Conservation (phyloP, 2,329 filamentous ascomycete species). For the Stemphylium vesicarium region DNA sequence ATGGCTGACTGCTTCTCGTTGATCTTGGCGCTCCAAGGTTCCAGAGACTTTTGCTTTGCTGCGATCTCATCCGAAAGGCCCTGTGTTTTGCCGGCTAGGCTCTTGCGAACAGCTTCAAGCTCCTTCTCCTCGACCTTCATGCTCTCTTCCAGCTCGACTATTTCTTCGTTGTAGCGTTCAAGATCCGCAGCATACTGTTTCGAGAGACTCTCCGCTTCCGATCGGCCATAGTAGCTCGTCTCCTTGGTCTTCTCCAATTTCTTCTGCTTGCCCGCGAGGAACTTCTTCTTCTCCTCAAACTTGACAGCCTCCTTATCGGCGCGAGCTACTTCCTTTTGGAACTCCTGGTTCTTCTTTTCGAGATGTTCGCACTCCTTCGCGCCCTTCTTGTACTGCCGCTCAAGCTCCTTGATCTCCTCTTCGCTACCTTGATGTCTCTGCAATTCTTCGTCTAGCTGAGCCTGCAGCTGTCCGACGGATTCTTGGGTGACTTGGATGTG, state of each 20-base stretch:
- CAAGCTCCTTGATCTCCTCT: constrained; percentile 85
- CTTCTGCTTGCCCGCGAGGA: constrained; percentile 86
- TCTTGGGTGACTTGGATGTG: constrained; percentile 89
- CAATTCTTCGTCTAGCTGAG: constrained; percentile 82
- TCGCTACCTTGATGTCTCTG: constrained; percentile 91
- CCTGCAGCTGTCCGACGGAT: constrained; percentile 87
- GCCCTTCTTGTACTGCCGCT: constrained; percentile 83
- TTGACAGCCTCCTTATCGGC: constrained; percentile 98
- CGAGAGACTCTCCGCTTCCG: constrained; percentile 78
- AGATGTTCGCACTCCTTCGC: constrained; percentile 81
- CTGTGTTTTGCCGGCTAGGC: constrained; percentile 93
- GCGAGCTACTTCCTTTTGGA: constrained; percentile 86
- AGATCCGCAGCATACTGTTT: constrained; percentile 81
- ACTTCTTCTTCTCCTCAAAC: constrained; percentile 97
- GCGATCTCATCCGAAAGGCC: constrained; percentile 92
- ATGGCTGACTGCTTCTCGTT: constrained; percentile 95
- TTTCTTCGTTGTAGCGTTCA: constrained; percentile 75
- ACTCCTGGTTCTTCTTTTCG: constrained; percentile 78
- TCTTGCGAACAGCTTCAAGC: constrained; percentile 81
- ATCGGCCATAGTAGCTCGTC: constrained; percentile 74
- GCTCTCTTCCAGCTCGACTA: constrained; percentile 74
- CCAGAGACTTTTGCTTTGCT: constrained; percentile 87
- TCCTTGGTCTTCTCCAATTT: constrained; percentile 90
- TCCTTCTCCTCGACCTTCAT: constrained; percentile 82
- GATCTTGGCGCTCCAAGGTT: constrained; percentile 97